These are phyloP conservation scores for Dalbergia cochinchinensis DNA, from an alignment of 306 rosid species.

Conservation along the genomic window DNA sequence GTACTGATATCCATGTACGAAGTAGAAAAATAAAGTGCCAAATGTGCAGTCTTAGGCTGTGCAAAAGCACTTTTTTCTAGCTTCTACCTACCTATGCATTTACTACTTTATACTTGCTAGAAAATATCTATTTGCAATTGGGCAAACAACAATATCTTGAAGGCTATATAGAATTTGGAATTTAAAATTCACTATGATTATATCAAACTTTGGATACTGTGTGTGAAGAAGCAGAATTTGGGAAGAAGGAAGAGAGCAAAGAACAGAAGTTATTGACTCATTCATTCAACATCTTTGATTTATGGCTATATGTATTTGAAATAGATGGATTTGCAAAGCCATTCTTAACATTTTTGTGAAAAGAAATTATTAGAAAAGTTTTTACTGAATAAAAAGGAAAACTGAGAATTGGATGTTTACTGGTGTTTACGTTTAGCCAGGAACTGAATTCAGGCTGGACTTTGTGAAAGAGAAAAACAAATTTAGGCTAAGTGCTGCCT, in stretches of 20 bases:
- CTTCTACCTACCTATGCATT: not conserved
- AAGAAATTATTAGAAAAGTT: slow-evolving; percentile 16
- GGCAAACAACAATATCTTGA: slow-evolving; percentile 22
- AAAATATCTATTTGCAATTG: slow-evolving; percentile 33
- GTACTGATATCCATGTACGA: slow-evolving; percentile 18
- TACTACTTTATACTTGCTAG: slow-evolving; percentile 39
- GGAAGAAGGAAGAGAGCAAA: slow-evolving; percentile 16
- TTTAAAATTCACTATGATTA: slow-evolving; percentile 32
- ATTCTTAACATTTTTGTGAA: slow-evolving; percentile 11
- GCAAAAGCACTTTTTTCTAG: not conserved
- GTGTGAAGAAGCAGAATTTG: slow-evolving; percentile 28
- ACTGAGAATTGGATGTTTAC: slow-evolving; percentile 28
- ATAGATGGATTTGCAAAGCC: slow-evolving; percentile 30
- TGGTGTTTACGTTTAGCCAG: not conserved
- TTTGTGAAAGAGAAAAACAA: slow-evolving; percentile 1
- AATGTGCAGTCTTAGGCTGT: slow-evolving; percentile 21
- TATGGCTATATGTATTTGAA: slow-evolving; percentile 16
- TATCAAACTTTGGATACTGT: slow-evolving; percentile 28
- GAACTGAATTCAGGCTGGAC: slow-evolving; percentile 29
- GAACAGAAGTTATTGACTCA: not conserved
- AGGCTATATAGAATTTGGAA: slow-evolving; percentile 26
- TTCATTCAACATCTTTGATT: slow-evolving; percentile 30
- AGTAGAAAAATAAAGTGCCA: slow-evolving; percentile 5
- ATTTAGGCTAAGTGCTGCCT: slow-evolving; percentile 14
- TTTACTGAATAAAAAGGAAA: slow-evolving; percentile 19